Evolutionary conservation across 352 stramenopile species (phyloP).

Genomic region (Phytopythium litorale): DNA sequence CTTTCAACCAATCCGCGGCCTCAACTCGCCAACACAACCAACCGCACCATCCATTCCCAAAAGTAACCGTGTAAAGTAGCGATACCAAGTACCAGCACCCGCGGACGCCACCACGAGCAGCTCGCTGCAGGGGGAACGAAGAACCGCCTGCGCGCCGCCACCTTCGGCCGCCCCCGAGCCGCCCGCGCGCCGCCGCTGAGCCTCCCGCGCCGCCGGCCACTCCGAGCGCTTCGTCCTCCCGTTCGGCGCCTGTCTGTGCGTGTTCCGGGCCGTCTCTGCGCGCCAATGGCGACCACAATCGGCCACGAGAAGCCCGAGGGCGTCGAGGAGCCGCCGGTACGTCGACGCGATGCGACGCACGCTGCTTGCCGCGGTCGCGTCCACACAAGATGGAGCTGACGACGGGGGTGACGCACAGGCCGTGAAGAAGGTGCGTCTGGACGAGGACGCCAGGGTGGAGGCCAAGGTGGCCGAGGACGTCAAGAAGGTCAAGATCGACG

Average conservation of each 20-base stretch:
- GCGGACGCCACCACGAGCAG: neutral
- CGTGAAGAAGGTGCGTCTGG: slow-evolving; percentile 56
- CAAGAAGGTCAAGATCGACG: slow-evolving; percentile 39
- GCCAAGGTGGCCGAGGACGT: slow-evolving; percentile 46
- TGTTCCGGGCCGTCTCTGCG: neutral
- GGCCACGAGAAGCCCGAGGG: slow-evolving; percentile 74
- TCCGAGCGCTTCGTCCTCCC: neutral
- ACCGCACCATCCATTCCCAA: neutral
- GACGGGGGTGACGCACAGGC: slow-evolving; percentile 16
- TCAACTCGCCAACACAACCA: slow-evolving; percentile 2
- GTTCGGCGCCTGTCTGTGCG: neutral
- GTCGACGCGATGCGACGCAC: neutral
- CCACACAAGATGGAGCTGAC: too few species aligned
- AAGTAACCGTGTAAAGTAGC: slow-evolving; percentile 10
- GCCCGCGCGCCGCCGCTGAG: neutral
- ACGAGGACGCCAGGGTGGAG: slow-evolving; percentile 43
- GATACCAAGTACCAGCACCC: neutral
- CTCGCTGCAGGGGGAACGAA: neutral
- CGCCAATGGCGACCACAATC: slow-evolving; percentile 60
- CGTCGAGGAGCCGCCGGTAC: slow-evolving; percentile 55
- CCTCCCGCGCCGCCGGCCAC: neutral
- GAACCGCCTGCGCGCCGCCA: neutral
- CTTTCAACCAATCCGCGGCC: neutral
- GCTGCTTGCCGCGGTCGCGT: too few species aligned
- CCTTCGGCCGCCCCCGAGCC: neutral